Percentiles rank a stretch among this genome's conserved stretches.
phyloP scores from a whole-genome alignment of 805 yeast genomes.

The Lipomyces orientalis region DNA sequence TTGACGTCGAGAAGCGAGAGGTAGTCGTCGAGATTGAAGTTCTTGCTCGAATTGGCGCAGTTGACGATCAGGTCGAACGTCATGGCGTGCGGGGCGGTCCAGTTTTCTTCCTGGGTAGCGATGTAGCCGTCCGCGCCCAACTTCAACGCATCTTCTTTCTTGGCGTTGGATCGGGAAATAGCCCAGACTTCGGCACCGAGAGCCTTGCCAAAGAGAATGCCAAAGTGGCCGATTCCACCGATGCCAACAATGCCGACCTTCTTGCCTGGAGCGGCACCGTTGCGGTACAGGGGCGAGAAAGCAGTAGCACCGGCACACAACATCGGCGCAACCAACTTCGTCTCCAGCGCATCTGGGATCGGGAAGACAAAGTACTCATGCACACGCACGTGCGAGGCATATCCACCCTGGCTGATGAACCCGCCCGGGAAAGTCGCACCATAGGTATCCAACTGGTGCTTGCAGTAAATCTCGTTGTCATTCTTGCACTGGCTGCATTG shows the following conservation, averaged over 20 bases:
- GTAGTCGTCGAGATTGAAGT: conserved; percentile 56
- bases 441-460: conserved; percentile 57
- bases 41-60: conserved; percentile 58
- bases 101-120: conserved; percentile 53
- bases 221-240: conserved; percentile 72
- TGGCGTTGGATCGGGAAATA: conserved; percentile 56
- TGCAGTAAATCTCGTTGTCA: conserved; percentile 64
- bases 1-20: conserved; percentile 59
- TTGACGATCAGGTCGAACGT: conserved; percentile 58
- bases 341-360: conserved; percentile 61
- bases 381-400: conserved; percentile 66
- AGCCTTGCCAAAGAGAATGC: conserved; percentile 61
- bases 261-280: conserved; percentile 55
- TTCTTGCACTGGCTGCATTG: conserved; percentile 63
- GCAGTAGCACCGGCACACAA: conserved; percentile 79
- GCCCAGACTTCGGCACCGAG: conserved; percentile 66
- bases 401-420: conserved; percentile 66
- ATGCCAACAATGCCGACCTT: conserved; percentile 65
- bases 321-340: conserved; percentile 68
- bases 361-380: conserved; percentile 66
- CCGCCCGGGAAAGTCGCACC: conserved; percentile 54
- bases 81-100: conserved; percentile 44
- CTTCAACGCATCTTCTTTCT: conserved; percentile 57
- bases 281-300: conserved; percentile 62
- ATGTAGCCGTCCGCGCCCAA: conserved; percentile 62